These are phyloP conservation scores for Chenopodium quinoa DNA, from an alignment of 148 eudicot genomes.

Conservation along the genomic window DNA sequence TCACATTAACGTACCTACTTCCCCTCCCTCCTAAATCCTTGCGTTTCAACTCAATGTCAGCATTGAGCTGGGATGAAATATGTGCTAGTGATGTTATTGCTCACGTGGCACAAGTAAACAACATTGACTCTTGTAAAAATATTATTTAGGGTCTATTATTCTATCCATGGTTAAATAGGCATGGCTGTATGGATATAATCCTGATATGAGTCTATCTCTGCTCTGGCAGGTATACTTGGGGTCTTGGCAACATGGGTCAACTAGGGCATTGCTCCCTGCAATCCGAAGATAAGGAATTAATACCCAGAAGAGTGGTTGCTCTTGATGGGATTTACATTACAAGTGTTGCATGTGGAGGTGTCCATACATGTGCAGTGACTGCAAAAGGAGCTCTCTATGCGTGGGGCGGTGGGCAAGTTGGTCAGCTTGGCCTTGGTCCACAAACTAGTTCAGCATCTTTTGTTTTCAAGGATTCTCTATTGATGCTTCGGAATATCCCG, in stretches of 20 bases:
- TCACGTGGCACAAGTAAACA: neutral
- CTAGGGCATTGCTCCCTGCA: constrained; percentile 97
- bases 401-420: constrained; percentile 97
- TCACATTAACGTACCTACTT: no score
- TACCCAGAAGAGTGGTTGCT: constrained; percentile 88
- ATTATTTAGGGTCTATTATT: neutral
- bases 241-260: constrained; percentile 95
- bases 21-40: no score
- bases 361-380: constrained; percentile 90
- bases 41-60: no score
- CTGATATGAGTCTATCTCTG: constrained; percentile 1
- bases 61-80: no score
- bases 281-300: constrained; percentile 73
- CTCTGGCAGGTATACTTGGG: constrained; percentile 88
- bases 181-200: constrained; percentile 1
- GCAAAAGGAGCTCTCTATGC: constrained; percentile 92
- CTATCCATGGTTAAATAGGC: neutral
- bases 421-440: constrained; percentile 95
- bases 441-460: constrained; percentile 67
- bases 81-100: neutral
- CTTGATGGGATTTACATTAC: constrained; percentile 67
- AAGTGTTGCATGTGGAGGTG: constrained; percentile 84
- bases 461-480: constrained; percentile 50
- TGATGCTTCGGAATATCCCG: constrained; percentile 75
- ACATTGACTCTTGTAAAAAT: no score